Base-by-base conservation (phyloP, 805 yeast species). In the Tetrapisispora fleetii region DNA sequence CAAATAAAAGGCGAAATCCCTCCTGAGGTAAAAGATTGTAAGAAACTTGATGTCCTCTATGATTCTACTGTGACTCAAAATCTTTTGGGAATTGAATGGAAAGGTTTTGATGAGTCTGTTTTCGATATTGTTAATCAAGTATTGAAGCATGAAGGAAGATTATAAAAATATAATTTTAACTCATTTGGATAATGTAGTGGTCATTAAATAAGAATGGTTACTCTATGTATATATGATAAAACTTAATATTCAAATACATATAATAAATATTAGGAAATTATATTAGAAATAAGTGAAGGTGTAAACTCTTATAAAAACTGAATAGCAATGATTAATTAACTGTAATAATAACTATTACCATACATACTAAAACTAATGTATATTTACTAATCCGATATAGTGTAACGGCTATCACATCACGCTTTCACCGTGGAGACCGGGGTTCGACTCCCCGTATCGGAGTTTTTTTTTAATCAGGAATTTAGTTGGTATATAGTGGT, bases 1-100 rank as follows among this genome's bases (percentile, higher is more conserved):
- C 59, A 67, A 48, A 63, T 74, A 48, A 64, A 60, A 45, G 76
- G 73, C 17, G 70, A 71, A 53, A 62, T 78, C 41, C 72, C 80
- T n/a, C 33, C 44, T 17, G 10, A 5, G 4, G 45, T 10, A 6
- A 16, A 21, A 24, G 33, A 28, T 38, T 16, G 35, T 17, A 36
- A 36, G 9, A 17, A 21, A 14, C 18, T 18, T 11, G 28, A 43
- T 3, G 10, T 27, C 9, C 18, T 10, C 7, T 36, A 36, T 37
- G 27, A 37, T 28, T 30, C 39, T 3, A 22, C 17, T 7, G 39
- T 35, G 3, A 37, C 45, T 16, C 41, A 36, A 36, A 17, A 24
- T 5, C 16, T 33, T 18, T 27, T 36, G 6, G 41, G 52, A 17
- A 43, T 51, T 19, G 50, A 53, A 44, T 53, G 50, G 17, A 52